phyloP scores from a whole-genome alignment of 345 rosid species.

The Turritis glabra region DNA sequence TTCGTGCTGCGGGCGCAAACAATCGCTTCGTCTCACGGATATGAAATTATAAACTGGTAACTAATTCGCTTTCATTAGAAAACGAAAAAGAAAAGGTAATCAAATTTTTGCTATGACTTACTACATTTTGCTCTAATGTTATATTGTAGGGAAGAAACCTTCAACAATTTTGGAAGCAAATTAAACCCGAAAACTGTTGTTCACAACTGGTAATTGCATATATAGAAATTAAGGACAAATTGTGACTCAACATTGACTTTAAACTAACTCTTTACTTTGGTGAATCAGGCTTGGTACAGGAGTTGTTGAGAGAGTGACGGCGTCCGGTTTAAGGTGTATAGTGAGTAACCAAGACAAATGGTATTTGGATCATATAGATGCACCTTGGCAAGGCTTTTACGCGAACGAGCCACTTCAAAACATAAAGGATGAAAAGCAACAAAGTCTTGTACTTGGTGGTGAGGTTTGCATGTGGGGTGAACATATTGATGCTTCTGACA shows the following conservation, averaged over 20 bases:
- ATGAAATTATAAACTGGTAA: constrained; percentile 67
- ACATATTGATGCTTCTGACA: constrained; percentile 56
- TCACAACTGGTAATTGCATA: constrained; percentile 63
- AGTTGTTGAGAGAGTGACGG: constrained; percentile 59
- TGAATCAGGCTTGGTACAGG: constrained; percentile 65
- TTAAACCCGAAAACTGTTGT: constrained; percentile 63
- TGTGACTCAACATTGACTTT: neutral
- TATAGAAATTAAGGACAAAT: neutral
- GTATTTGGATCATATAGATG: constrained; percentile 68
- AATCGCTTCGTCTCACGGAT: constrained; percentile 66
- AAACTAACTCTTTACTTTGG: neutral
- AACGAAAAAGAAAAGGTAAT: neutral
- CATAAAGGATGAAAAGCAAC: constrained; percentile 44
- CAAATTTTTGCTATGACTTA: neutral
- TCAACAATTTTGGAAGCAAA: constrained; percentile 63
- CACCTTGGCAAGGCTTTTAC: constrained; percentile 60
- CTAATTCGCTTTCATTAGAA: neutral
- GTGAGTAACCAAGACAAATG: constrained; percentile 81
- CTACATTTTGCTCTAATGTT: neutral
- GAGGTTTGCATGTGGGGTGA: constrained; percentile 91
- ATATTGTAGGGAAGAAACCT: constrained; percentile 73
- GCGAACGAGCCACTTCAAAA: constrained; percentile 58
- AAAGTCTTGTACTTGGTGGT: constrained; percentile 68
- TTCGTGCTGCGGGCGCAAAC: constrained; percentile 65
- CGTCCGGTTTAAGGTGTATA: constrained; percentile 65